Evolutionary conservation across 2,329 filamentous ascomycete genomes (phyloP), one percentile per base, ranked within the genome.

Genomic region (Penicillium janthinellum): DNA sequence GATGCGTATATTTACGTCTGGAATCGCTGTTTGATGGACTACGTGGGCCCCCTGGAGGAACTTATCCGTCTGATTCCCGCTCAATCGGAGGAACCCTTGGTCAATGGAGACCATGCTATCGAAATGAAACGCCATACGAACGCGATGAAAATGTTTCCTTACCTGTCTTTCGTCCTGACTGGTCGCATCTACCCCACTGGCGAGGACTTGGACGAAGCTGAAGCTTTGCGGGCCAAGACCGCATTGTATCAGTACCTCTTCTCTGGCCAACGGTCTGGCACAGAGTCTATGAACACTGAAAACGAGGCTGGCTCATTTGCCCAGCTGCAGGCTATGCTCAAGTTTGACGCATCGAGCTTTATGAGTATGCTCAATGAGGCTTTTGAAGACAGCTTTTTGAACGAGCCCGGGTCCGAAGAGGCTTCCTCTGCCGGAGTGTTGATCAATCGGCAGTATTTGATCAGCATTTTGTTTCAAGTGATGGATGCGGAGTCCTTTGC

Each of bases 1-100:
- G 96, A 99, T 76, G 96, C 95, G 2, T 85, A 97, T 58, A 92
- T 96, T 45, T 97, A 98, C 73, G 90, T 99, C 57, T 99, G 95
- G 95, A 98, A 96, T 61, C 89, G 91, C 74, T 92, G 92, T 2
- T 81, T 99, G 31, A 81, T 83, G 62, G 96, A 99, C 75, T 97
- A 96, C 70, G 88, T 97, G 62, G 96, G 93, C 1, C 94, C 95
- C 1, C 81, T 98, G 58, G 89, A 92, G 66, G 92, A 97, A 62
- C 84, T 99, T 2, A 81, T 97, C 25, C 72, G 81, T 57, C 76
- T 81, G 49, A 72, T 74, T 22, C 67, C 71, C 17, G 54, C 66
- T 0, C 59, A 64, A 25, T 56, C 60, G 15, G 62, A 69, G 17
- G 62, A 70, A 20, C 41, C 64, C 14, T 59, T 70, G 52, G 65